Conservation (phyloP, 345 rosid species). For the Ceriops zippeliana region DNA sequence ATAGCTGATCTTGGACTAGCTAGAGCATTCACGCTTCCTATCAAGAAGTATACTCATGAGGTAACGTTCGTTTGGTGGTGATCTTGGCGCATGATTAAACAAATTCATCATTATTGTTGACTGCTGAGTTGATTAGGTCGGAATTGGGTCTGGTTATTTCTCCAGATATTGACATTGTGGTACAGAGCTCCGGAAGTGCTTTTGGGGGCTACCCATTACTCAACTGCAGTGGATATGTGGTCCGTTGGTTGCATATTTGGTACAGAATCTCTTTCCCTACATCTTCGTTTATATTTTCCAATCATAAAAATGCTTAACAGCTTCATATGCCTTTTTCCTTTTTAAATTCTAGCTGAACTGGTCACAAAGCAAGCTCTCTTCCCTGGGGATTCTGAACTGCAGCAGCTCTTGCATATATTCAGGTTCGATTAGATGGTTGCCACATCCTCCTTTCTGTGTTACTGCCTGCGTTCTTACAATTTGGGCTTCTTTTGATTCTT, state of each 20-base stretch:
- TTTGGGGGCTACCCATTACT: slow-evolving; percentile 89
- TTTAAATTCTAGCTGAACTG: slow-evolving; percentile 56
- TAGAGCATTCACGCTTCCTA: slow-evolving; percentile 81
- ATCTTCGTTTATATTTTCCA: neutral
- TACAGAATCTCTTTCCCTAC: slow-evolving; percentile 19
- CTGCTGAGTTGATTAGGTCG: neutral
- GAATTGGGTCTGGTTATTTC: neutral
- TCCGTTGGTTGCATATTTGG: slow-evolving; percentile 95
- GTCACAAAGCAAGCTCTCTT: slow-evolving; percentile 82
- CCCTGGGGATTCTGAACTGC: slow-evolving; percentile 93
- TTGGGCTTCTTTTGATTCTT: neutral
- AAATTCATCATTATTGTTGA: neutral
- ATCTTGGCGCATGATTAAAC: neutral
- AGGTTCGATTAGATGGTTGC: slow-evolving; percentile 33
- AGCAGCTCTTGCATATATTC: slow-evolving; percentile 93
- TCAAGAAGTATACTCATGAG: slow-evolving; percentile 96
- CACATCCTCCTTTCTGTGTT: neutral
- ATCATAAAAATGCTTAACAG: slow-evolving; percentile 4
- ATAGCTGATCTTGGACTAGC: slow-evolving; percentile 97
- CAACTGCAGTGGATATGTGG: slow-evolving; percentile 96
- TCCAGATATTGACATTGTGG: slow-evolving; percentile 90
- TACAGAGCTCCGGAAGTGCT: slow-evolving; percentile 98
- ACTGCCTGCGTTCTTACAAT: neutral
- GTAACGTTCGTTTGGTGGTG: slow-evolving; percentile 24
- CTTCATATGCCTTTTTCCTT: neutral